These are phyloP conservation scores for Kentomonas sorsogonicus DNA, from an alignment of 208 protist species.

Conservation along the genomic window DNA sequence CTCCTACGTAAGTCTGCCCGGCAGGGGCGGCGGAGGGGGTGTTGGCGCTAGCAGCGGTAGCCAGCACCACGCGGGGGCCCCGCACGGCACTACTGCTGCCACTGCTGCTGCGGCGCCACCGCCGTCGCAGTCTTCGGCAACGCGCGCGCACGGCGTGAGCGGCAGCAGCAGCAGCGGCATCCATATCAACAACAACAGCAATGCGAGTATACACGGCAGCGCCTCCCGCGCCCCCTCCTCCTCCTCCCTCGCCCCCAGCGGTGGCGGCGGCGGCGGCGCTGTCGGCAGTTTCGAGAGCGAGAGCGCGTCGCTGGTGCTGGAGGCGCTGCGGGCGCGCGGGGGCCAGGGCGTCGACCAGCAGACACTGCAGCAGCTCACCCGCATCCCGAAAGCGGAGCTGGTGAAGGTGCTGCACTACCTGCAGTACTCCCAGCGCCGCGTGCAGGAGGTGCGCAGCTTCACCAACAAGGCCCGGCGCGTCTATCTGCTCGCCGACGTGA, in stretches of 20 bases:
- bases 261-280: conserved; percentile 14
- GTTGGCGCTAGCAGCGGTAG: too few species aligned
- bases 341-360: conserved; percentile 68
- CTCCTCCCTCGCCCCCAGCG: too few species aligned
- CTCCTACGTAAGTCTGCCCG: too few species aligned
- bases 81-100: too few species aligned
- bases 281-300: conserved; percentile 58
- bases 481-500: conserved; percentile 75
- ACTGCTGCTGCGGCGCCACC: too few species aligned
- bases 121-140: too few species aligned
- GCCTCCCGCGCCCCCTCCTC: too few species aligned
- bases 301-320: conserved; percentile 47
- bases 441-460: conserved; percentile 75
- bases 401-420: conserved; percentile 56
- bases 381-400: conserved; percentile 64
- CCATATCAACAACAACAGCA: too few species aligned
- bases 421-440: conserved; percentile 43
- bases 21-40: too few species aligned
- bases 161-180: conserved; percentile 28
- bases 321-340: conserved; percentile 57
- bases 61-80: too few species aligned
- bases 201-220: not conserved
- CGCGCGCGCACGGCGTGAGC: too few species aligned
- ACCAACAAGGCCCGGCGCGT: conserved; percentile 79
- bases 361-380: conserved; percentile 41